phyloP scores from a whole-genome alignment of 2,329 filamentous ascomycete species.

The Penicillium hordei region DNA sequence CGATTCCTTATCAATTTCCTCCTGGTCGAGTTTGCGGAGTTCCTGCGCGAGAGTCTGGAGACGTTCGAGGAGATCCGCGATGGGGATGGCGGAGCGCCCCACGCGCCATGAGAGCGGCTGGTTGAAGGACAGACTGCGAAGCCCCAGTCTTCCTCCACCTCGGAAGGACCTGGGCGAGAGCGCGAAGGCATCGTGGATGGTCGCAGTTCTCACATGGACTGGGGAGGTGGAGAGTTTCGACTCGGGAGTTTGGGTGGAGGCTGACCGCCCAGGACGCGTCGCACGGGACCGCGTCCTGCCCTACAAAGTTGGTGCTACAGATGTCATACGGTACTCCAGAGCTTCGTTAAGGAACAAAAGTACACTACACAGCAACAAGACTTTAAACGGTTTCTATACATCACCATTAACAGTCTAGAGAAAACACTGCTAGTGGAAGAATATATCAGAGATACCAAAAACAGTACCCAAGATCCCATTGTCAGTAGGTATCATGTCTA shows the following conservation, averaged over 20 bases:
- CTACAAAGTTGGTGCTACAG: conserved; percentile 5
- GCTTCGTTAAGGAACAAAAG: not conserved
- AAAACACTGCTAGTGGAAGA: not conserved
- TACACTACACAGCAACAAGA: not conserved
- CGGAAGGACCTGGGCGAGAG: conserved; percentile 40
- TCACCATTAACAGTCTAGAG: not conserved
- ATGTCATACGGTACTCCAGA: not conserved
- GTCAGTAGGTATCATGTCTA: not conserved
- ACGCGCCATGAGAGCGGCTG: conserved; percentile 88
- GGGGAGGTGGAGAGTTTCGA: conserved; percentile 16
- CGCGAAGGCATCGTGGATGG: conserved; percentile 44
- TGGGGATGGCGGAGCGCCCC: conserved; percentile 76
- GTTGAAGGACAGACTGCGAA: conserved; percentile 68
- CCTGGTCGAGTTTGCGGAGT: conserved; percentile 81
- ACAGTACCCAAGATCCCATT: not conserved
- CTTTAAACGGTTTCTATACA: not conserved
- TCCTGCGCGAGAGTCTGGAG: conserved; percentile 80
- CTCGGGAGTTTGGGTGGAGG: conserved; percentile 21
- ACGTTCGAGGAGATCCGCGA: conserved; percentile 76
- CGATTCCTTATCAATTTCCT: conserved; percentile 79
- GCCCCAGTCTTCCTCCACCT: conserved; percentile 39
- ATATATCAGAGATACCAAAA: not conserved
- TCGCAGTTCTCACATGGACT: conserved; percentile 23
- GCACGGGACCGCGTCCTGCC: conserved; percentile 12
- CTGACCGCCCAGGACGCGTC: conserved; percentile 30